Conservation (phyloP, 1,284 basidiomycete genomes). For the Austroboletus novae-zelandiae region DNA sequence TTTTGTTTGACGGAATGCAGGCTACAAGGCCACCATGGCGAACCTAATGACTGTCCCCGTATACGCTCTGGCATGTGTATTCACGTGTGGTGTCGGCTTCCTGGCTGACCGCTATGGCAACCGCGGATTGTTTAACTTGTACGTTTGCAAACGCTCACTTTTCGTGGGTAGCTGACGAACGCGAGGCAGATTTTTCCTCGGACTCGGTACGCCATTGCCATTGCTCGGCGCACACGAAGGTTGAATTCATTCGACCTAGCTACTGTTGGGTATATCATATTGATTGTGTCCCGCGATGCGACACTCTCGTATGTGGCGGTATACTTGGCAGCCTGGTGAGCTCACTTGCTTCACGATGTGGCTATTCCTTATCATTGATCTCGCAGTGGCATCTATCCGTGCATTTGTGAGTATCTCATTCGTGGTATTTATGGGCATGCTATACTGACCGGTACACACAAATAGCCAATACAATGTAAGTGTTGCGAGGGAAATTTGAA, state of each 20-base stretch:
- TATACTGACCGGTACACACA: neutral
- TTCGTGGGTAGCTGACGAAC: neutral
- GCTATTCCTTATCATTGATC: conserved; percentile 6
- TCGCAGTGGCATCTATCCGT: conserved; percentile 65
- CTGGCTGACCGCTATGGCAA: conserved; percentile 58
- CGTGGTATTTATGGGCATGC: no score
- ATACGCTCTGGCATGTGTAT: conserved; percentile 61
- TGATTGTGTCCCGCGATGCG: conserved; percentile 58
- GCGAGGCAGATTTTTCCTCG: conserved; percentile 32
- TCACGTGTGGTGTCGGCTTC: conserved; percentile 64
- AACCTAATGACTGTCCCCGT: conserved; percentile 73
- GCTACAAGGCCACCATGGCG: conserved; percentile 68
- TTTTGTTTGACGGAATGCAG: conserved; percentile 30
- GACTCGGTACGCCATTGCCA: conserved; percentile 35
- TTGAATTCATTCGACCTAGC: conserved; percentile 26
- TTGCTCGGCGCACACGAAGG: neutral
- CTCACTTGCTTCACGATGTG: neutral
- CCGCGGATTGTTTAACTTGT: conserved; percentile 65
- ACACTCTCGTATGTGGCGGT: conserved; percentile 69
- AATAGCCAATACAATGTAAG: conserved; percentile 63
- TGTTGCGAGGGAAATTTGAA: neutral
- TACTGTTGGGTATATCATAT: conserved; percentile 65
- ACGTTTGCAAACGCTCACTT: conserved; percentile 21
- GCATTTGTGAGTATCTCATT: conserved; percentile 51
- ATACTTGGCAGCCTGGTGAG: conserved; percentile 65